A percentile compares a stretch with the other conserved stretches of the same genome.
Conservation (phyloP, 2,329 filamentous ascomycete genomes). For the Cryphonectria parasitica region DNA sequence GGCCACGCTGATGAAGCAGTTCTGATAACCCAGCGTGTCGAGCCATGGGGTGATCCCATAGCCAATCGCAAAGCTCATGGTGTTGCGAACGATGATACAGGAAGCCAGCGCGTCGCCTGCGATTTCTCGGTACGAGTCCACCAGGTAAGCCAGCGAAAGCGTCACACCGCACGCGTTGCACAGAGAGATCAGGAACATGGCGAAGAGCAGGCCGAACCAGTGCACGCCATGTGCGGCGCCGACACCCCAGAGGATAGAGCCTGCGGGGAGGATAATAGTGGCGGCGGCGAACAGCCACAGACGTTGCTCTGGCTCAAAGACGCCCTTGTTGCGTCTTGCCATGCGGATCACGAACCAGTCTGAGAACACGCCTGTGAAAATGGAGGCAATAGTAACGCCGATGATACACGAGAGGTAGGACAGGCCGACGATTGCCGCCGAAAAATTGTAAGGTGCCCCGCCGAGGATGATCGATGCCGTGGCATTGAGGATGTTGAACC, state of each 20-base stretch:
- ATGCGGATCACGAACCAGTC: conserved; percentile 39
- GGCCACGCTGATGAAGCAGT: conserved; percentile 34
- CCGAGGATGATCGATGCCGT: conserved; percentile 42
- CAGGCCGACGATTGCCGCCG: conserved; percentile 37
- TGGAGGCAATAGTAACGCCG: conserved; percentile 33
- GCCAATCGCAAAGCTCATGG: conserved; percentile 30
- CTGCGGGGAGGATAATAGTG: conserved; percentile 47
- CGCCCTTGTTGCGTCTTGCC: conserved; percentile 38
- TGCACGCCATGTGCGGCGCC: conserved; percentile 53
- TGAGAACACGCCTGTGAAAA: conserved; percentile 38
- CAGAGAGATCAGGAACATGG: conserved; percentile 50
- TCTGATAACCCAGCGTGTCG: conserved; percentile 26
- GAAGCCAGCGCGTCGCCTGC: conserved; percentile 54
- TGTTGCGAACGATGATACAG: conserved; percentile 45
- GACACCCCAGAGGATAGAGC: conserved; percentile 54
- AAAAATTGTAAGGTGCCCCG: conserved; percentile 38
- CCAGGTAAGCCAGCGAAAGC: conserved; percentile 49
- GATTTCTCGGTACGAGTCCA: conserved; percentile 53
- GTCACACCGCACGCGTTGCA: conserved; percentile 49
- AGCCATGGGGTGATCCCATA: conserved; percentile 30
- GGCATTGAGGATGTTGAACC: conserved; percentile 42
- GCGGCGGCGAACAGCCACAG: conserved; percentile 40
- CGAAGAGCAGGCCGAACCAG: conserved; percentile 49
- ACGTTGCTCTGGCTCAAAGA: conserved; percentile 40
- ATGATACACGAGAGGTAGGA: conserved; percentile 36